Base-by-base conservation (phyloP, 2,329 filamentous ascomycete species). In the Coniella vitis region DNA sequence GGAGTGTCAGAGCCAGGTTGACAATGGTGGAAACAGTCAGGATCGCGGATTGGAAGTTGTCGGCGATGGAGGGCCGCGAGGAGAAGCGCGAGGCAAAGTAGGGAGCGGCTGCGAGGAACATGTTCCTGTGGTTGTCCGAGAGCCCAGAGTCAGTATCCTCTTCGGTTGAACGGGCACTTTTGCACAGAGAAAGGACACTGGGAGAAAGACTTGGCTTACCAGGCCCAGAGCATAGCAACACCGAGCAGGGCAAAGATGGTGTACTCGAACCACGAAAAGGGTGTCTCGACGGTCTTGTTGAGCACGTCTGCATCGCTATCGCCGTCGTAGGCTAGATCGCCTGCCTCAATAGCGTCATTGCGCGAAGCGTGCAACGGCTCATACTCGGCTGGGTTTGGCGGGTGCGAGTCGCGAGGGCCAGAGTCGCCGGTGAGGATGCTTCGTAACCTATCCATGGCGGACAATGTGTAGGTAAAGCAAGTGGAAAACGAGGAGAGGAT, bases 221-320 rank as follows among this genome's bases (percentile, higher is more conserved):
- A 97, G 48, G 91, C 90, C 91, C 91, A 97, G 38, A 97, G 76
- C 93, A 97, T 97, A 45, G 90, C 87, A 49, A 95, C 76, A 44
- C 93, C 93, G 21, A 97, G 73, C 44, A 95, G 70, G 48, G 86
- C 73, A 66, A 97, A 97, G 62, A 95, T 84, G 58, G 69, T 71
- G 68, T 97, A 98, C 64, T 94, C 87, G 32, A 87, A 62, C 82
- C 86, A 90, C 54, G 89, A 95, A 69, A 95, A 95, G 16, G 74
- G 73, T 31, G 69, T 60, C 32, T 71, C 69, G 14, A 69, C 60
- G 13, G 36, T 25, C 35, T 68, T 60, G 32, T 68, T 60, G 32
- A 47, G 19, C 20, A 29, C 32, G 17, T 58, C 62, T 16, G 66
- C 65, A 17, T 61, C 52, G 35, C 46, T 55, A 48, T 61, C 58